Evolutionary conservation across 1,139 yeast species (phyloP).

Genomic region (Saccharomyces pastorianus): DNA sequence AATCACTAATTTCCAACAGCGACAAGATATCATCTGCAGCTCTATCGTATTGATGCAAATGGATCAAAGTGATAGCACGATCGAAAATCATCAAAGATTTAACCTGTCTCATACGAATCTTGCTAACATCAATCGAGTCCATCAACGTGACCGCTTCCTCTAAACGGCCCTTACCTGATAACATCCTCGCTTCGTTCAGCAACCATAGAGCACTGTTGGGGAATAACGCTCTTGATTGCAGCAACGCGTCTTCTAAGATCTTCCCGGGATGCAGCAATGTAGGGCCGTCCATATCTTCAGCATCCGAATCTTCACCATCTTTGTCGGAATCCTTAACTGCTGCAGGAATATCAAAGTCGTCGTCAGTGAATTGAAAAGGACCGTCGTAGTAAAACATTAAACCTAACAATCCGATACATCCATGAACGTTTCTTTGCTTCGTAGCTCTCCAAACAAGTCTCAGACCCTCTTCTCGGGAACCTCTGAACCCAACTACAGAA

Average conservation of each 20-base stretch:
- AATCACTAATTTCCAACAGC: slow-evolving; percentile 67
- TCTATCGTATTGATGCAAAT: slow-evolving; percentile 66
- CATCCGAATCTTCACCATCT: slow-evolving; percentile 6
- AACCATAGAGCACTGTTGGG: slow-evolving; percentile 91
- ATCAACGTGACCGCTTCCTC: slow-evolving; percentile 62
- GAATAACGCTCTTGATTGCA: slow-evolving; percentile 62
- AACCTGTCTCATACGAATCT: slow-evolving; percentile 81
- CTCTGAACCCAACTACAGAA: slow-evolving; percentile 84
- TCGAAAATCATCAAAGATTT: slow-evolving; percentile 83
- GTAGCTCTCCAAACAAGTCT: slow-evolving; percentile 79
- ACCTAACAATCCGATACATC: slow-evolving; percentile 78
- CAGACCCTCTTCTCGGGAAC: slow-evolving; percentile 76
- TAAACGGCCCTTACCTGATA: slow-evolving; percentile 69
- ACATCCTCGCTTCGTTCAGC: slow-evolving; percentile 79
- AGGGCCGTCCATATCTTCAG: slow-evolving; percentile 35
- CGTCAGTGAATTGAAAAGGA: slow-evolving; percentile 87
- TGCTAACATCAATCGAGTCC: slow-evolving; percentile 59
- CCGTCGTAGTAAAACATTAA: slow-evolving; percentile 87
- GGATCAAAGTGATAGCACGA: slow-evolving; percentile 69
- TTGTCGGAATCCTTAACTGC: slow-evolving; percentile 7
- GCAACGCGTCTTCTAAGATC: slow-evolving; percentile 41
- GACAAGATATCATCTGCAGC: slow-evolving; percentile 71
- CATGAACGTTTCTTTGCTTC: slow-evolving; percentile 76
- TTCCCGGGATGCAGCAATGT: slow-evolving; percentile 47
- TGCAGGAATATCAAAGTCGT: slow-evolving; percentile 61